These are phyloP conservation scores for Polygonum aviculare DNA, from an alignment of 148 eudicot species.

Conservation along the genomic window DNA sequence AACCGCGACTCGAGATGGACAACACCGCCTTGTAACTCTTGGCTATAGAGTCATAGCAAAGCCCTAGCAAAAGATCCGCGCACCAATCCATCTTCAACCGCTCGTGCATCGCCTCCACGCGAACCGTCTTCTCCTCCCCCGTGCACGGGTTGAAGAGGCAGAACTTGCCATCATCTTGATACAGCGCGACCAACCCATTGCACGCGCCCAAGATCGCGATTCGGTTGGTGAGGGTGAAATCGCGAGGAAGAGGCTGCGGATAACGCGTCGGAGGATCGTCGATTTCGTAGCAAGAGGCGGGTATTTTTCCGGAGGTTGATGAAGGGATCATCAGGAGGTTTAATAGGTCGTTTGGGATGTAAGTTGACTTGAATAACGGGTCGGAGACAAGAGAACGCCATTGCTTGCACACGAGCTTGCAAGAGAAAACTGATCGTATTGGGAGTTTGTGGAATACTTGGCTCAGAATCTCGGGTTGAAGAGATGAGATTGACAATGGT, in stretches of 20 bases:
- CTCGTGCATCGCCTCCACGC: background rate
- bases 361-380: background rate
- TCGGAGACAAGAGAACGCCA: background rate
- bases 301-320: background rate
- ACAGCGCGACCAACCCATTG: background rate
- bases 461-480: background rate
- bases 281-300: background rate
- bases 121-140: background rate
- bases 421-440: background rate
- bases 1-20: background rate
- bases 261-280: background rate
- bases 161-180: background rate
- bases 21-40: background rate
- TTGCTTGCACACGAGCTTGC: background rate
- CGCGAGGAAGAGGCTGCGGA: background rate
- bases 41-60: background rate
- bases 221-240: background rate
- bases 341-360: background rate
- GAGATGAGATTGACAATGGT: background rate
- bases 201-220: background rate
- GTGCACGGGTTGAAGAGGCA: conserved; percentile 8
- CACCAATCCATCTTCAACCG: background rate
- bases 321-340: background rate
- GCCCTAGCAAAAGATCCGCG: background rate
- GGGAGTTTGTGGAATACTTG: conserved; percentile 3